Evolutionary conservation across 2,329 filamentous ascomycete genomes (phyloP).

Genomic region (Canariomyces notabilis): DNA sequence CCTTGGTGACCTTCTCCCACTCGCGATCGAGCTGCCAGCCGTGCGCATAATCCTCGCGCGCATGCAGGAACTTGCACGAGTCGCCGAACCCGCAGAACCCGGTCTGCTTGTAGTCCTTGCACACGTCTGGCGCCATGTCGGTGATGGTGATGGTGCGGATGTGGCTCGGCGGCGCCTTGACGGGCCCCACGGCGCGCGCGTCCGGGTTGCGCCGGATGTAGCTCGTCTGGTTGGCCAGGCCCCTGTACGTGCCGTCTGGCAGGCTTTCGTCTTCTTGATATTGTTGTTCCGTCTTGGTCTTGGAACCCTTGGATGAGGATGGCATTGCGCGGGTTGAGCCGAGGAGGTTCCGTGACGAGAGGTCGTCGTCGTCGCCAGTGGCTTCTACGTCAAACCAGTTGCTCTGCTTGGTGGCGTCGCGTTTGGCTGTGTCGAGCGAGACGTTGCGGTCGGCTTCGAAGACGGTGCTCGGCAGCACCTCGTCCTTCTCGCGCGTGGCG

Average conservation of each 20-base stretch:
- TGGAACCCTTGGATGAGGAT: no score
- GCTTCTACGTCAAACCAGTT: slow-evolving; percentile 80
- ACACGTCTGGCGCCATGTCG: slow-evolving; percentile 88
- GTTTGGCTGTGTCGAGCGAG: slow-evolving; percentile 52
- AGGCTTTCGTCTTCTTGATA: slow-evolving; percentile 7
- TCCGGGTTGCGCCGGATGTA: slow-evolving; percentile 81
- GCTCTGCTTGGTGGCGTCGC: slow-evolving; percentile 79
- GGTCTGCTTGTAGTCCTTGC: slow-evolving; percentile 65
- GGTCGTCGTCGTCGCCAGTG: slow-evolving; percentile 31
- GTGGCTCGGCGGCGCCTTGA: slow-evolving; percentile 85
- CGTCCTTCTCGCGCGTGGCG: slow-evolving; percentile 27
- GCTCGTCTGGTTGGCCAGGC: slow-evolving; percentile 63
- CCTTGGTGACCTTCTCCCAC: slow-evolving; percentile 82
- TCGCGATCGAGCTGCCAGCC: slow-evolving; percentile 95
- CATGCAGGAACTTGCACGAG: slow-evolving; percentile 76
- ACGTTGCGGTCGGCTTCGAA: slow-evolving; percentile 61
- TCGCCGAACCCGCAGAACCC: slow-evolving; percentile 70
- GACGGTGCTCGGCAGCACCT: slow-evolving; percentile 47
- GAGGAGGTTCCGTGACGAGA: slow-evolving; percentile 50
- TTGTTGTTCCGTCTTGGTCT: no score
- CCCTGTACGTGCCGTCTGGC: slow-evolving; percentile 69
- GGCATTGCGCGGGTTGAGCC: slow-evolving; percentile 47
- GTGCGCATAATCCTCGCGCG: slow-evolving; percentile 74
- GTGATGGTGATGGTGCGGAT: slow-evolving; percentile 85
- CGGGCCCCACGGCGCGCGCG: slow-evolving; percentile 69